Evolutionary conservation across 140 eudicot species (phyloP).

Genomic region (Oenanthe javanica): DNA sequence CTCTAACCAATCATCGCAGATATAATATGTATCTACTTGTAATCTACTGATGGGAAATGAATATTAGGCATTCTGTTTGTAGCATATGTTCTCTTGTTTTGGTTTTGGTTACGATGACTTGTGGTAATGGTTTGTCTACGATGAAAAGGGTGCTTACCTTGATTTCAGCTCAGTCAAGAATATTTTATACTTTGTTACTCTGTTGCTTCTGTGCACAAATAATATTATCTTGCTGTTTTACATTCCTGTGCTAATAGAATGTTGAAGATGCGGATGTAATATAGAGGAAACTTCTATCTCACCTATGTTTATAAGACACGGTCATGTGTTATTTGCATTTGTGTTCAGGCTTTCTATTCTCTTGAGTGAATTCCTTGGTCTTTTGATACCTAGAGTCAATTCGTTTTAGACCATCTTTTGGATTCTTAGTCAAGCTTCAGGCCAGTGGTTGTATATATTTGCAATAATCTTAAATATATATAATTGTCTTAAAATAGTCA

Average conservation of each 20-base stretch:
- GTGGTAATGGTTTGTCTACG: neutral
- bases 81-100: neutral
- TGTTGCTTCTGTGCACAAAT: neutral
- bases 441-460: neutral
- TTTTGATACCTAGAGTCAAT: neutral
- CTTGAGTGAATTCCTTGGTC: neutral
- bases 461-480: too few relatives aligned
- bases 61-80: neutral
- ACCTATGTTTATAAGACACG: neutral
- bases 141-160: neutral
- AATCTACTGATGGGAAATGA: neutral
- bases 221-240: neutral
- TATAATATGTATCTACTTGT: neutral
- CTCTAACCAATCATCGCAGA: neutral
- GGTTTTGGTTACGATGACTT: neutral
- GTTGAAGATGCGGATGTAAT: neutral
- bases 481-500: too few relatives aligned
- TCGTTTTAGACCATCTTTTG: too few relatives aligned
- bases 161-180: neutral
- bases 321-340: neutral
- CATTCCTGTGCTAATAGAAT: neutral
- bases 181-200: neutral
- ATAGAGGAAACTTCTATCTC: neutral
- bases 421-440: neutral
- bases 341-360: neutral